phyloP scores from a whole-genome alignment of 2,329 filamentous ascomycete species.

The Endothia cerciana region DNA sequence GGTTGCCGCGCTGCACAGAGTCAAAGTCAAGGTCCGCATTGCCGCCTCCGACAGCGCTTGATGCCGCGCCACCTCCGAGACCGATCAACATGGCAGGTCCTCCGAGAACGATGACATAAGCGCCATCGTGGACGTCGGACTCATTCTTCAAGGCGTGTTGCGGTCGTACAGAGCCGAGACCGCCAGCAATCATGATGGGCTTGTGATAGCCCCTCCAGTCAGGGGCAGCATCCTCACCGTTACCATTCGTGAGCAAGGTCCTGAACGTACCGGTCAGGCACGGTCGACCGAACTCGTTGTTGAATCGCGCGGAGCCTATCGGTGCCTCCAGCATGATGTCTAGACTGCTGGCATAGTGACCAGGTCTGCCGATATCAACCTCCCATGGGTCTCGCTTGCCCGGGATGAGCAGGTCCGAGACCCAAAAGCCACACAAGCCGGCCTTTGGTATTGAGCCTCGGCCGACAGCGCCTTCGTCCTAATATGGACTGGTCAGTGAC shows the following conservation, averaged over 20 bases:
- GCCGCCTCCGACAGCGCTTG: conserved; percentile 82
- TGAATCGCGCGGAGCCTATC: conserved; percentile 92
- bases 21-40: conserved; percentile 95
- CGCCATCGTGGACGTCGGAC: conserved; percentile 79
- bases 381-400: conserved; percentile 87
- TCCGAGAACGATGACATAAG: conserved; percentile 88
- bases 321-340: conserved; percentile 98
- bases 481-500: conserved; percentile 16
- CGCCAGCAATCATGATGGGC: conserved; percentile 97
- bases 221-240: conserved; percentile 52
- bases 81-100: conserved; percentile 98
- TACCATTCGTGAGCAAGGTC: conserved; percentile 77
- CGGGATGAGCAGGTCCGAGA: conserved; percentile 91
- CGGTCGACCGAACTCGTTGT: conserved; percentile 96
- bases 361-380: conserved; percentile 83
- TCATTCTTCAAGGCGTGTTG: conserved; percentile 88
- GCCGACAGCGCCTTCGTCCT: conserved; percentile 89
- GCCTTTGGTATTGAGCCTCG: conserved; percentile 92
- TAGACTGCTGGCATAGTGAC: conserved; percentile 89
- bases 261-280: conserved; percentile 89
- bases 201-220: conserved; percentile 95
- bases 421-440: conserved; percentile 89
- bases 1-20: conserved; percentile 95
- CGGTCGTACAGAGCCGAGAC: conserved; percentile 88
- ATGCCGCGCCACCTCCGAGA: conserved; percentile 92